Evolutionary conservation across 495 filamentous ascomycete genomes (phyloP), one percentile per base, ranked within the genome.

Genomic region (Pyrenopolyporus hunteri): DNA sequence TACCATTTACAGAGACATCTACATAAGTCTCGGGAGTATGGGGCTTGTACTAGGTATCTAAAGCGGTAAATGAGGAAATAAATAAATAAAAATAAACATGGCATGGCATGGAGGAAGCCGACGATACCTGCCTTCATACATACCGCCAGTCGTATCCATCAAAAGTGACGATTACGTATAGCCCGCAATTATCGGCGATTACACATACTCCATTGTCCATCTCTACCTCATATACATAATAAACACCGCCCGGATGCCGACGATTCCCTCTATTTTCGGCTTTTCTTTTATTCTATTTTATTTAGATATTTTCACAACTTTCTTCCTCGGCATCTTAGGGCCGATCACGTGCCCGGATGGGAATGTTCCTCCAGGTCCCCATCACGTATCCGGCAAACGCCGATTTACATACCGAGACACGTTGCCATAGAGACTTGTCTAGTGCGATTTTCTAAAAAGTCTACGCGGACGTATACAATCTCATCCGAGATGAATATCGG

Each of bases 101-200:
- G n/a, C n/a, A n/a, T n/a, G n/a, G n/a, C 36, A 19, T 40, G 36
- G 36, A 14, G 36, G 16, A 40, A 40, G 17, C 17, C 36, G 22
- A 40, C 37, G n/a, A n/a, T n/a, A n/a, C n/a, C n/a, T n/a, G n/a
- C 22, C 22, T 16, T 22, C 13, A 7, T 44, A 44, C 39, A 44
- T 44, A 55, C 51, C 51, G 51, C 51, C 39, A 55, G 19, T 55
- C 39, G 28, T 32, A 14, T 26, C n/a, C 39, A 55, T 43, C 40
- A 55, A 20, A n/a, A 55, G 31, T 39, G 17, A 22, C 33, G 26
- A 53, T n/a, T 44, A 45, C 29, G 29, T 35, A 14, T 44, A 44
- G 19, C 29, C 35, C 28, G 35, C 6, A 57, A 56, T 31, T 23
- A 1, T 23, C 23, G 0, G 23, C 4, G 35, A 1, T 0, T 39